These are phyloP conservation scores for Sporothrix dimorphospora DNA, from an alignment of 2,329 filamentous ascomycete species.

Conservation along the genomic window DNA sequence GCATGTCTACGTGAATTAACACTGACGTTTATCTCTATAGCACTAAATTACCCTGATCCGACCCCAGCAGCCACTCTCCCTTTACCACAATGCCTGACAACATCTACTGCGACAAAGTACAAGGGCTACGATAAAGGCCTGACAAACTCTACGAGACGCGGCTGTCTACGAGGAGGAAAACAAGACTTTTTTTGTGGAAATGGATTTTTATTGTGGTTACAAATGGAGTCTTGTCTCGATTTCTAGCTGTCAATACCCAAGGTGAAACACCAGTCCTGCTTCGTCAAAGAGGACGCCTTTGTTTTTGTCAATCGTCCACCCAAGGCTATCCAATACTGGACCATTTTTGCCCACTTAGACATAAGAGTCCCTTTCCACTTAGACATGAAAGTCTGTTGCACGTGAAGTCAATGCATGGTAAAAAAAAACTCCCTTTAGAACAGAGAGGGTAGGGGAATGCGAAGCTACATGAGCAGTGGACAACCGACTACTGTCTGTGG, in stretches of 20 bases:
- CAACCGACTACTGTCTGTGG: background rate
- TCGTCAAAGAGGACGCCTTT: background rate
- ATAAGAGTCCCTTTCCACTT: background rate
- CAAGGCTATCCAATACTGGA: slow-evolving; percentile 6
- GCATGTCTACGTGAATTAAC: background rate
- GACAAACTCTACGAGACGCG: background rate
- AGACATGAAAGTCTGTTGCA: background rate
- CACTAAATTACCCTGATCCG: slow-evolving; percentile 2
- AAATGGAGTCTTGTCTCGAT: background rate
- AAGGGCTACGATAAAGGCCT: background rate
- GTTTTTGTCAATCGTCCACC: background rate
- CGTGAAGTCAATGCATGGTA: background rate
- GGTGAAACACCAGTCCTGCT: background rate
- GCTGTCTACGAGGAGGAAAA: background rate
- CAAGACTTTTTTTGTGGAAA: background rate
- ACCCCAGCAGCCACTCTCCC: background rate
- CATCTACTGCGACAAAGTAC: no score
- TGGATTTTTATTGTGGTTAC: background rate
- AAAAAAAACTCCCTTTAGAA: background rate
- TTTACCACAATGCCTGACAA: background rate
- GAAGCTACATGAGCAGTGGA: background rate
- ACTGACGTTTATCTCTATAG: slow-evolving; percentile 41
- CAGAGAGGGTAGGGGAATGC: background rate
- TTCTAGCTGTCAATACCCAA: background rate
- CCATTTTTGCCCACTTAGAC: background rate